These are phyloP conservation scores for Colletotrichum cordylinicola DNA, from an alignment of 2,329 filamentous ascomycete genomes.

Conservation along the genomic window DNA sequence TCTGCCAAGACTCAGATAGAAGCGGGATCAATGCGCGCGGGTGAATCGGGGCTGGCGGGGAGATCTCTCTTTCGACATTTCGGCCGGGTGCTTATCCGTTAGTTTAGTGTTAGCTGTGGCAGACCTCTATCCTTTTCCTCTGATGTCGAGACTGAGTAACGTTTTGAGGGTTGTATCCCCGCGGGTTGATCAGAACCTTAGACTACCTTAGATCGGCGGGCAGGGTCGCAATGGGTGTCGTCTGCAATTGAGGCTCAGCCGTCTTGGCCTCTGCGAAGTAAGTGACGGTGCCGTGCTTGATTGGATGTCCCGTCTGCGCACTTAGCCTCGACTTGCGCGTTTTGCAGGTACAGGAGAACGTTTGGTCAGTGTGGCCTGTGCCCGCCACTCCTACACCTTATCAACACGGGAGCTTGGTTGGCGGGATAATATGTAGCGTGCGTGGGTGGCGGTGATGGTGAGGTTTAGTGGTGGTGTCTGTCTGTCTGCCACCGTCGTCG, in stretches of 20 bases:
- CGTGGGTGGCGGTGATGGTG: background rate
- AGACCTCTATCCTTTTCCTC: no score
- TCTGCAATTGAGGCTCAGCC: conserved; percentile 13
- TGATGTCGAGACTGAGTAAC: background rate
- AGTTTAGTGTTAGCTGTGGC: background rate
- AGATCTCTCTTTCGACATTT: background rate
- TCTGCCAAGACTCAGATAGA: background rate
- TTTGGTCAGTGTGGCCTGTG: background rate
- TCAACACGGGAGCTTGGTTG: background rate
- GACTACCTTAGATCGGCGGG: background rate
- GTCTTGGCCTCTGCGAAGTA: conserved; percentile 1
- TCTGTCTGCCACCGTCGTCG: background rate
- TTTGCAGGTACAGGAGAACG: background rate
- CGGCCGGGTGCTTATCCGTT: background rate
- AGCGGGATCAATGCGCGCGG: background rate
- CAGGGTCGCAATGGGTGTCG: background rate
- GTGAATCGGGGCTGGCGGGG: background rate
- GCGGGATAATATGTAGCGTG: background rate
- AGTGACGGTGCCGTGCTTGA: background rate
- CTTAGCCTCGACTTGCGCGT: background rate
- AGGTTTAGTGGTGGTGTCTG: background rate
- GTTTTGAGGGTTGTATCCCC: background rate
- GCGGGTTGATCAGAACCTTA: background rate
- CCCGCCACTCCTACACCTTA: background rate
- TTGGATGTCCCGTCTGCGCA: background rate